Evolutionary conservation across 129 eudicot species (phyloP).

Genomic region (Centaurea solstitialis): DNA sequence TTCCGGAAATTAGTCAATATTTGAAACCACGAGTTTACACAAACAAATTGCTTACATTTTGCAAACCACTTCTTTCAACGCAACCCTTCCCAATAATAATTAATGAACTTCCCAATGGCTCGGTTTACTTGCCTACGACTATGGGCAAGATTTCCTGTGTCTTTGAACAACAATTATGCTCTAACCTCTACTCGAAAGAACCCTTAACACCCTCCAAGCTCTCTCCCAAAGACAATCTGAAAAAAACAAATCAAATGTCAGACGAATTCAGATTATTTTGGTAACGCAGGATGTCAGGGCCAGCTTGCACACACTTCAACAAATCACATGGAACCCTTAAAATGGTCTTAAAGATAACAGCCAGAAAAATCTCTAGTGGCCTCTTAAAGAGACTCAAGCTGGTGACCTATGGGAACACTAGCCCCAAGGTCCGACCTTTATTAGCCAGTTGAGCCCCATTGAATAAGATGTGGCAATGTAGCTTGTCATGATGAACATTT

Average conservation of each 20-base stretch:
- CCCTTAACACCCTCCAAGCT: slow-evolving; percentile 80
- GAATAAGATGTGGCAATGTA: background rate
- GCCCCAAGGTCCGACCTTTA: background rate
- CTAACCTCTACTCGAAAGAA: slow-evolving; percentile 40
- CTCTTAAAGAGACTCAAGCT: background rate
- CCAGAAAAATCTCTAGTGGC: background rate
- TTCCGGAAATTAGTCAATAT: background rate
- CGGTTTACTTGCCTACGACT: background rate
- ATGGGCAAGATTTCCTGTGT: background rate
- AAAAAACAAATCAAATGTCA: background rate
- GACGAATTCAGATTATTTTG: background rate
- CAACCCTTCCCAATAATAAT: slow-evolving; percentile 10
- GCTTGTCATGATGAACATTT: background rate
- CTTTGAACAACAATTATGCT: background rate
- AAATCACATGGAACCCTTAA: background rate
- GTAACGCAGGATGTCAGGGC: background rate
- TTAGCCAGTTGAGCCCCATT: background rate
- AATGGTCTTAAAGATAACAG: background rate
- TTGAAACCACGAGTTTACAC: slow-evolving; percentile 10
- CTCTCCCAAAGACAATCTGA: slow-evolving; percentile 88
- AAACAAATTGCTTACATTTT: background rate
- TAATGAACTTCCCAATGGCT: background rate
- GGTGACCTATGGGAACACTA: background rate
- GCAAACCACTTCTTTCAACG: background rate
- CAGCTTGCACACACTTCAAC: background rate